Evolutionary conservation across 208 protist genomes (phyloP), one percentile per base, ranked within the genome.

Genomic region (Phytomonas serpens): DNA sequence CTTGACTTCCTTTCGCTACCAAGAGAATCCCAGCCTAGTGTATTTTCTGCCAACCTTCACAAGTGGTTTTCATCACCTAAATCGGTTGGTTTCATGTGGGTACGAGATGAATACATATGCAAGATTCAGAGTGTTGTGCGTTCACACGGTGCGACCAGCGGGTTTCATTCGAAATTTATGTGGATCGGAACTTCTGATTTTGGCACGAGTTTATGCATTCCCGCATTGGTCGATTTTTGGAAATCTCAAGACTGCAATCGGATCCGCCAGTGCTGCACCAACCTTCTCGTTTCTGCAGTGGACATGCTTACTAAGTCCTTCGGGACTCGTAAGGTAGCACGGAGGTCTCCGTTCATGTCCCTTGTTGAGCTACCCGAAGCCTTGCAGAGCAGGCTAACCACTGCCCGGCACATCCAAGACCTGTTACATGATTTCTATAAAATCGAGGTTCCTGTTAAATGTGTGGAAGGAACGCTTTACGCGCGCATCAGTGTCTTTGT

Each of bases 151-250:
- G 87, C 88, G 34, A 87, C 90, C 27, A 85, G 92, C 30, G 92
- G 92, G 3, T 74, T 97, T 62, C 76, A 93, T 7, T 94, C 88
- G 23, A 86, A 94, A 78, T 97, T 97, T 67, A 93, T 96, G 33
- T 97, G 94, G 92, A 89, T 95, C 27, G 94, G 94, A 63, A 92
- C 88, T 16, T 82, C 81, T 29, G 91, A 96, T 78, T 96, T 94
- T 80, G 84, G 88, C 33, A 79, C 88, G 13, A 95, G 92, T 73
- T 75, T 96, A 30, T 77, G 82, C 27, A 83, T 95, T 64, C 93
- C 90, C 7, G 87, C 86, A 23, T 75, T 92, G 27, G 74, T 93
- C 23, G 72, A 88, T 66, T 93, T 95, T 69, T 96, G 92, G 89
- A 73, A 83, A 69, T 32, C 72, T 31, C 87, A 92, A 64, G 87